Conservation (phyloP, 2,329 filamentous ascomycete genomes). For the Trichoderma afroharzianum region DNA sequence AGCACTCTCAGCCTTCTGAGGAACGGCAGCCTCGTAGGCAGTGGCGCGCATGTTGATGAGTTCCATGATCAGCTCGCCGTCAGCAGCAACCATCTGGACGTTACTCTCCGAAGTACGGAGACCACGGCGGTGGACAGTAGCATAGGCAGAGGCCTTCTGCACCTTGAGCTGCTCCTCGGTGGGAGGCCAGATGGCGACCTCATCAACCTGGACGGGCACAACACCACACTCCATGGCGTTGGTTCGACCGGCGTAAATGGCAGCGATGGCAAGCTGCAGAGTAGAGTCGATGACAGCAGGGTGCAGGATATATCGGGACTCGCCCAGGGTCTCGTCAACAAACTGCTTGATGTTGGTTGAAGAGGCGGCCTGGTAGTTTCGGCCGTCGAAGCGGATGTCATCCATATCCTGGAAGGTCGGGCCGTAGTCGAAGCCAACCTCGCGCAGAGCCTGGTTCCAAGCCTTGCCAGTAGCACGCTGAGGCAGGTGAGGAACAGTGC, state of each 20-base stretch:
- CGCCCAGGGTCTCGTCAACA: conserved; percentile 24
- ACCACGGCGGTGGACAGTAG: conserved; percentile 23
- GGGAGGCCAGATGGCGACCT: conserved; percentile 25
- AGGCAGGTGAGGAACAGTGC: conserved; percentile 19
- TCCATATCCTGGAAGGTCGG: conserved; percentile 35
- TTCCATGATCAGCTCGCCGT: conserved; percentile 27
- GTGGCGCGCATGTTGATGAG: conserved; percentile 26
- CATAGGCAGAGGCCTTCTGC: conserved; percentile 17
- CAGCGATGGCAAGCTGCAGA: conserved; percentile 28
- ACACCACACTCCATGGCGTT: conserved; percentile 30
- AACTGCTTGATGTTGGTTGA: conserved; percentile 23
- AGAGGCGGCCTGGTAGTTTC: conserved; percentile 27
- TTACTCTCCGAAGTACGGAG: conserved; percentile 23
- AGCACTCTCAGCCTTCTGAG: conserved; percentile 22
- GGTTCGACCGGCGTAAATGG: not conserved
- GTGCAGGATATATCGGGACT: conserved; percentile 40
- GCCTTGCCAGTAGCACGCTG: conserved; percentile 27
- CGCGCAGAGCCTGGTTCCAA: conserved; percentile 29
- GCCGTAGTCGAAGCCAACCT: conserved; percentile 39
- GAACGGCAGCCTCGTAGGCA: conserved; percentile 30
- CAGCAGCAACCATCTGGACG: conserved; percentile 24
- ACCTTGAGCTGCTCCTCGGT: conserved; percentile 15
- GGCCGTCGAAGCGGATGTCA: conserved; percentile 28
- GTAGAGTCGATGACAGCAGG: conserved; percentile 35
- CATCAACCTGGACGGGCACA: conserved; percentile 29